A percentile compares a stretch with the other conserved stretches of the same genome.
Conservation (phyloP, 169 alveolate genomes). For the Eimeria tenella region DNA sequence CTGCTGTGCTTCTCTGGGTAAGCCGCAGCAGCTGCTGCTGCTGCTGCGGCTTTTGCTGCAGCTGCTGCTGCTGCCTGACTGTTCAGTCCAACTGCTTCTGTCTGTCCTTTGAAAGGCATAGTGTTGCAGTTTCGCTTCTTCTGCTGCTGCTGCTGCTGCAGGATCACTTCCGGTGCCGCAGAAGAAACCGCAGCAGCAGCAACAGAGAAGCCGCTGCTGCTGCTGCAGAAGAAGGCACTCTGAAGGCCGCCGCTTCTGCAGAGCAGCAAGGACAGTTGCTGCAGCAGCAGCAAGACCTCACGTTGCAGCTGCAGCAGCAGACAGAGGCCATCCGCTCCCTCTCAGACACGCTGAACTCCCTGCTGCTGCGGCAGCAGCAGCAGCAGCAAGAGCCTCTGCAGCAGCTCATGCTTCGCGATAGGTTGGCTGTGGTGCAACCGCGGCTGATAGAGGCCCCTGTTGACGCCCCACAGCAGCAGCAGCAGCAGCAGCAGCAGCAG, state of each 20-base stretch:
- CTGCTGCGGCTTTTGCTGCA: not conserved
- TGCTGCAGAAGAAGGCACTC: not conserved
- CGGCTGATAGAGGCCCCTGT: too few relatives aligned
- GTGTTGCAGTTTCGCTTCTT: not conserved
- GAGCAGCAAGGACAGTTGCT: not conserved
- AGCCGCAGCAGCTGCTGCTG: not conserved
- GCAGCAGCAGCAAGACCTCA: not conserved
- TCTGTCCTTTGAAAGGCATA: not conserved
- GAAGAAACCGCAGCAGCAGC: not conserved
- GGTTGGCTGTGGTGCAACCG: not conserved
- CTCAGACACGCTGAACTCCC: not conserved
- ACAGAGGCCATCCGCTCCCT: not conserved
- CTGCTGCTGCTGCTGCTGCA: not conserved
- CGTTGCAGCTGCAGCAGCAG: not conserved
- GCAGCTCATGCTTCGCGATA: not conserved
- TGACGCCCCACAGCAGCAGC: not conserved
- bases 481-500: not conserved
- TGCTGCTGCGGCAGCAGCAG: conserved; percentile 6
- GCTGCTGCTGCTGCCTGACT: not conserved
- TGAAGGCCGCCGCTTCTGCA: not conserved
- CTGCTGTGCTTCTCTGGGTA: not conserved
- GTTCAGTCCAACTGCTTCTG: not conserved
- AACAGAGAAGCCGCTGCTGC: not conserved
- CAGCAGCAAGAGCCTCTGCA: not conserved
- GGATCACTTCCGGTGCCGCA: not conserved